Evolutionary conservation across 352 stramenopile genomes (phyloP).

Genomic region (Phytophthora kernoviae): DNA sequence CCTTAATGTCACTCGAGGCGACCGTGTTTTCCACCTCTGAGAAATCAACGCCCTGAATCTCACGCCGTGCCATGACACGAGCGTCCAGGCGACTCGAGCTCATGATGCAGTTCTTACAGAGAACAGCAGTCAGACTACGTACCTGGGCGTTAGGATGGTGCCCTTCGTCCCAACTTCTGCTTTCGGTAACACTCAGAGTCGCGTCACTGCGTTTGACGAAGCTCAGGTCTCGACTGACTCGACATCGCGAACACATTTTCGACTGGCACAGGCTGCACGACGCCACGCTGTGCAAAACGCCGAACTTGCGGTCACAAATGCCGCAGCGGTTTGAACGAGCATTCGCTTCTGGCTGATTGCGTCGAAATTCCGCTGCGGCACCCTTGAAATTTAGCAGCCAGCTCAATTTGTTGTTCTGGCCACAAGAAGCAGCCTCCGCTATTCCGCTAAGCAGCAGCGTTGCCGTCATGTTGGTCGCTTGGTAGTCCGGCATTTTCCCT

Average conservation of each 20-base stretch:
- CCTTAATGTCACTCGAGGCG: neutral
- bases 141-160: constrained; percentile 17
- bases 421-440: constrained; percentile 46
- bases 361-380: constrained; percentile 20
- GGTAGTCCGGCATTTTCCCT: constrained; percentile 34
- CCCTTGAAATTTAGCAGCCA: constrained; percentile 38
- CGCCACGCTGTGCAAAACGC: constrained; percentile 34
- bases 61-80: constrained; percentile 23
- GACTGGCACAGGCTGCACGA: constrained; percentile 40
- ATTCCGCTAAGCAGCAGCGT: constrained; percentile 22
- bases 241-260: constrained; percentile 45
- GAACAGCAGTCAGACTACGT: constrained; percentile 29
- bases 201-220: constrained; percentile 24
- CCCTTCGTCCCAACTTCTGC: constrained; percentile 24
- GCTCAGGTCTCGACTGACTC: constrained; percentile 34
- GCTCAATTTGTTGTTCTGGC: constrained; percentile 63
- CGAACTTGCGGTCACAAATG: constrained; percentile 46
- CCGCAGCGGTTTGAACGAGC: constrained; percentile 24
- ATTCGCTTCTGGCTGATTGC: constrained; percentile 13
- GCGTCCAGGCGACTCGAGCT: constrained; percentile 30
- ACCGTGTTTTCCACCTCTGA: constrained; percentile 11
- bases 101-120: constrained; percentile 68
- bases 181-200: constrained; percentile 3
- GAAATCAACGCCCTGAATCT: constrained; percentile 14
- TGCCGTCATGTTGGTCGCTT: constrained; percentile 28